Base-by-base conservation (phyloP, 352 stramenopile species). In the Globisporangium barbulae region DNA sequence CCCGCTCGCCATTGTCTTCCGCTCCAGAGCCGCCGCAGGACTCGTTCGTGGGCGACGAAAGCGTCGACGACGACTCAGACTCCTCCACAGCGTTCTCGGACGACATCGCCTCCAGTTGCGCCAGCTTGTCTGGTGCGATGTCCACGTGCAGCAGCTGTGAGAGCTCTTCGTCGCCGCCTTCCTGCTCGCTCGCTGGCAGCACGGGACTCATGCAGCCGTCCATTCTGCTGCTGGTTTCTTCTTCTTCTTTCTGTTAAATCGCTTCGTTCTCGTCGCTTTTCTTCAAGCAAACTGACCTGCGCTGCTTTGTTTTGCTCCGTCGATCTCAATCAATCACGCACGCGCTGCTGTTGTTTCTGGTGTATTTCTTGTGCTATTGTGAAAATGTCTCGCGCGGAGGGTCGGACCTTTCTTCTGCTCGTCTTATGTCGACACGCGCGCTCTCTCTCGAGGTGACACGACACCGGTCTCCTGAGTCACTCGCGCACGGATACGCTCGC, bases 1-100 rank as follows among this genome's bases (percentile, higher is more conserved):
- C 62, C 39, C 53, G 52, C 61, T 66, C 61, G 31, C 61, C 61
- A 13, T 66, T 66, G 53, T 67, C 59, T 53, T 65, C 59, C 0
- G 39, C 59, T 5, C 59, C 59, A 2, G 59, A 65, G 21, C 59
- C 59, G 42, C 52, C 62, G 44, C 45, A 62, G 22, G 45, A 63
- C 15, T 57, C 62, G 48, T 68, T 68, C 10, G 62, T 63, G 3
- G 54, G 45, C 2, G 53, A 62, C 33, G 44, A 62, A 35, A 48
- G 33, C n/a, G 45, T 39, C 21, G 19, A 41, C 44, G 31, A 57
- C 22, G 44, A 52, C 25, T 25, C 28, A 5, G 49, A 55, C 17
- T 5, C 28, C 13, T n/a, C 35, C 30, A 12, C 19, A 19, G 50
- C 50, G 13, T 57, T 57, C 30, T 57, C 50, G n/a, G 49, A 56